Evolutionary conservation across 2,329 filamentous ascomycete genomes (phyloP), one percentile per base, ranked within the genome.

Genomic region (Dothideomycetes sp.): DNA sequence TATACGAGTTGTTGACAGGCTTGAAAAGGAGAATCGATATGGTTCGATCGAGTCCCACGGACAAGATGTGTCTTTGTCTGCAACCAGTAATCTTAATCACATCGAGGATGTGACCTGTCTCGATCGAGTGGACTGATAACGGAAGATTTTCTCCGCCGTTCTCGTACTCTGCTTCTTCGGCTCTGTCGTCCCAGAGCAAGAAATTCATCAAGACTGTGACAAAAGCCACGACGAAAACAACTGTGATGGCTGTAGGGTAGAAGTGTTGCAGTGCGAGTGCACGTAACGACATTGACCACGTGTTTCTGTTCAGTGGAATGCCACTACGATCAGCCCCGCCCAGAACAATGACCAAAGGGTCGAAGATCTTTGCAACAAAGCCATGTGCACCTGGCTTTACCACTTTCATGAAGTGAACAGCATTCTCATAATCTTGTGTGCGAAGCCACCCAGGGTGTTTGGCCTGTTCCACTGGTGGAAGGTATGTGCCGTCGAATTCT

Each of bases 371-470:
- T 16, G 84, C 82, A 13, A 84, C 67, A 55, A 86, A 84, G 57
- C 77, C 82, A 53, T 83, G 72, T 1, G 78, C 74, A 41, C 71
- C 67, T 5, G 83, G 83, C 48, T 84, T 86, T 51, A 87, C 73
- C 22, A 83, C 73, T n/a, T 76, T 71, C 55, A 88, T 84, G 12
- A 88, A 73, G 53, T 88, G 84, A 25, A 73, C 74, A 2, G 82
- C 83, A 1, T 82, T 86, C 53, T 84, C 80, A 51, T 86, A 82
- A 50, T 88, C 83, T 56, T 88, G 84, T 42, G 86, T 68, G 18
- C 74, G 73, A 35, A 88, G 67, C 84, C 84, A 89, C 4, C 73
- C 77, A 1, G 81, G 83, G n/a, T 78, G 83, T 45, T 83, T 70
- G 2, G 81, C 82, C 54, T 85, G 82, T 52, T 88, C 80, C 45